These are phyloP conservation scores for Paxillus rubicundulus DNA, from an alignment of 768 basidiomycete species.

Conservation along the genomic window DNA sequence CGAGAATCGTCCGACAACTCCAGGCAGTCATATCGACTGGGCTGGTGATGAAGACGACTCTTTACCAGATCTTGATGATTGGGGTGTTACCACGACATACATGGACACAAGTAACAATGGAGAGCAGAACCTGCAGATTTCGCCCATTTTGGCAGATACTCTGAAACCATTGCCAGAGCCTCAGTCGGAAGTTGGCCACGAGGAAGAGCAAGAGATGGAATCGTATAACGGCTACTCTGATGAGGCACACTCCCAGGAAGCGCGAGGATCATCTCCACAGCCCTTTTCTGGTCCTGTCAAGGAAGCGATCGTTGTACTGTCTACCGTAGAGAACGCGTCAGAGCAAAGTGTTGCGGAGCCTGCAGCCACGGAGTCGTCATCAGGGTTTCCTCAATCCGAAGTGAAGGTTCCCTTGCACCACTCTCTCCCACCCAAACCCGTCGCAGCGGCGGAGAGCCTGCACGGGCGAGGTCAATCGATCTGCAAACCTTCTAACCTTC, in stretches of 20 bases:
- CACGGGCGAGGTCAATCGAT: conserved; percentile 11
- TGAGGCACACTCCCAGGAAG: conserved; percentile 1
- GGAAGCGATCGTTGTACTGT: neutral
- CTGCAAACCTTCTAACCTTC: conserved; percentile 13
- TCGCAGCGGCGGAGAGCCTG: conserved; percentile 20
- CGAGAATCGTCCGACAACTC: conserved; percentile 61
- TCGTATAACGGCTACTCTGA: conserved; percentile 11
- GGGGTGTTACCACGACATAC: conserved; percentile 61
- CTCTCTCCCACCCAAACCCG: conserved; percentile 49
- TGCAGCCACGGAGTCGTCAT: conserved; percentile 5
- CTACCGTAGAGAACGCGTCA: conserved; percentile 7
- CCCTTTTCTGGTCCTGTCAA: conserved; percentile 10
- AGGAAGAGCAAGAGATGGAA: conserved; percentile 23
- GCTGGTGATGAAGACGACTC: conserved; percentile 82
- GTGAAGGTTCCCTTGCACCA: conserved; percentile 38
- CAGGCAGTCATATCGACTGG: conserved; percentile 85
- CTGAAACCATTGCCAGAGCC: conserved; percentile 59
- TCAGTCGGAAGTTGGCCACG: conserved; percentile 22
- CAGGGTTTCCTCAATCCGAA: conserved; percentile 9
- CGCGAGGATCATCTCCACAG: conserved; percentile 6
- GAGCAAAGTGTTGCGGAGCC: conserved; percentile 20
- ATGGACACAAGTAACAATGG: conserved; percentile 24
- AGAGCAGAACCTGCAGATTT: conserved; percentile 46
- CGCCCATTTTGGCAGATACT: conserved; percentile 65
- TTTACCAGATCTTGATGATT: conserved; percentile 82